A percentile compares a stretch with the other conserved stretches of the same genome.
phyloP scores from a whole-genome alignment of 345 rosid species.

The Rhodomyrtus tomentosa region DNA sequence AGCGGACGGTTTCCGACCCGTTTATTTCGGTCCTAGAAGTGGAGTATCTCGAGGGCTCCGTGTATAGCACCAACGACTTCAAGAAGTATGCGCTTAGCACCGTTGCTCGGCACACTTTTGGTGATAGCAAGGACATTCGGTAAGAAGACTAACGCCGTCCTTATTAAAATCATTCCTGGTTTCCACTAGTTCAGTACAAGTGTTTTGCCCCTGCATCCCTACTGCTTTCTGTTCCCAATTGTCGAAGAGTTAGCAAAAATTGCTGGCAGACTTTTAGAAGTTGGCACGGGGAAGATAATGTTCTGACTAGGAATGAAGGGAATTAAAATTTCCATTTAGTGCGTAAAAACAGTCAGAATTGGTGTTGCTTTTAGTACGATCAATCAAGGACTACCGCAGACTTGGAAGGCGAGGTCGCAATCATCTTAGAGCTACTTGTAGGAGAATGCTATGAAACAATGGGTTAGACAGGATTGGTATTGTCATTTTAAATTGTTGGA shows the following conservation, averaged over 20 bases:
- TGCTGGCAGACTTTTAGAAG: neutral
- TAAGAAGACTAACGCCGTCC: conserved; percentile 4
- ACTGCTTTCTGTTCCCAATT: conserved; percentile 19
- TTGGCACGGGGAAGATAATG: neutral
- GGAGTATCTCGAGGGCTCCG: conserved; percentile 38
- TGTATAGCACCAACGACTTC: conserved; percentile 60
- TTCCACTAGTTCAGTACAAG: conserved; percentile 65
- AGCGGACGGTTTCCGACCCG: conserved; percentile 44
- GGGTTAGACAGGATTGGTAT: neutral
- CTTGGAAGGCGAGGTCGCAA: neutral
- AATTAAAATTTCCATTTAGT: neutral
- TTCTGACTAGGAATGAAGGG: neutral
- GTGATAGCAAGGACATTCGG: conserved; percentile 38
- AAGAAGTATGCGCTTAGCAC: conserved; percentile 37
- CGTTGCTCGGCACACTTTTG: conserved; percentile 52
- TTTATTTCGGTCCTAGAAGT: conserved; percentile 74
- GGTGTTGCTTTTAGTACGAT: neutral
- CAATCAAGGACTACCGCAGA: neutral
- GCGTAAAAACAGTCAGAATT: neutral
- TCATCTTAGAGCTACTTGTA: neutral
- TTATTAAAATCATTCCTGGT: conserved; percentile 19
- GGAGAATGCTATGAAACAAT: neutral
- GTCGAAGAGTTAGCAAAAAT: neutral
- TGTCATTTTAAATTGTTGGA: neutral
- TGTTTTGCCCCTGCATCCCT: conserved; percentile 7